Percentiles rank a stretch among this genome's conserved stretches.
These are phyloP conservation scores for Globisporangium irregulare DNA, from an alignment of 352 stramenopile species.

Conservation along the genomic window DNA sequence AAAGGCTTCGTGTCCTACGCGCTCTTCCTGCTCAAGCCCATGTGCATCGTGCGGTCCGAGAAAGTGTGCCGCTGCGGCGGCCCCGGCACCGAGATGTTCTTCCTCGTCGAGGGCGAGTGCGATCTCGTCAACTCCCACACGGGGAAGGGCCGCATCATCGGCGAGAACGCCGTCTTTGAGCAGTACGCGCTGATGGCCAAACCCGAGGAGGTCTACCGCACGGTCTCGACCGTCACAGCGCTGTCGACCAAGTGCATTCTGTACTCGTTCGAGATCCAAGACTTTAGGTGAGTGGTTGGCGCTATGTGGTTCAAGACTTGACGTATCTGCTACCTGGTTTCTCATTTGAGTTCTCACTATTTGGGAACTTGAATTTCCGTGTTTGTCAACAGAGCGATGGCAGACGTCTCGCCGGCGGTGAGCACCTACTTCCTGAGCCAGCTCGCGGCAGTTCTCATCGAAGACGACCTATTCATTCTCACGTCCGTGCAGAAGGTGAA, in stretches of 20 bases:
- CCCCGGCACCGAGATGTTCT: conserved; percentile 79
- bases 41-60: conserved; percentile 66
- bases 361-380: background rate
- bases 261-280: conserved; percentile 78
- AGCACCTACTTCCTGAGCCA: conserved; percentile 83
- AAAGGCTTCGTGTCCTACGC: conserved; percentile 88
- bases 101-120: conserved; percentile 81
- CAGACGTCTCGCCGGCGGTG: conserved; percentile 68
- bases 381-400: conserved; percentile 32
- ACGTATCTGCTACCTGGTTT: background rate
- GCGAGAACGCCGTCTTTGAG: conserved; percentile 76
- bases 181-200: conserved; percentile 78
- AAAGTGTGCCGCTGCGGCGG: conserved; percentile 72
- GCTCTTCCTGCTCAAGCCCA: conserved; percentile 75
- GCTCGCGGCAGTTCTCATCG: conserved; percentile 62
- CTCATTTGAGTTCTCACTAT: background rate
- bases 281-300: conserved; percentile 55
- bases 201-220: conserved; percentile 71
- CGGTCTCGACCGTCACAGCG: conserved; percentile 65
- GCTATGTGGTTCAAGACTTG: background rate
- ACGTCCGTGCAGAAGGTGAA: conserved; percentile 44
- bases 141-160: conserved; percentile 51
- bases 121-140: conserved; percentile 75
- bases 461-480: conserved; percentile 68
- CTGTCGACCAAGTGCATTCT: conserved; percentile 69